Evolutionary conservation across 148 eudicot species (phyloP).

Genomic region (Heliosperma pusillum): DNA sequence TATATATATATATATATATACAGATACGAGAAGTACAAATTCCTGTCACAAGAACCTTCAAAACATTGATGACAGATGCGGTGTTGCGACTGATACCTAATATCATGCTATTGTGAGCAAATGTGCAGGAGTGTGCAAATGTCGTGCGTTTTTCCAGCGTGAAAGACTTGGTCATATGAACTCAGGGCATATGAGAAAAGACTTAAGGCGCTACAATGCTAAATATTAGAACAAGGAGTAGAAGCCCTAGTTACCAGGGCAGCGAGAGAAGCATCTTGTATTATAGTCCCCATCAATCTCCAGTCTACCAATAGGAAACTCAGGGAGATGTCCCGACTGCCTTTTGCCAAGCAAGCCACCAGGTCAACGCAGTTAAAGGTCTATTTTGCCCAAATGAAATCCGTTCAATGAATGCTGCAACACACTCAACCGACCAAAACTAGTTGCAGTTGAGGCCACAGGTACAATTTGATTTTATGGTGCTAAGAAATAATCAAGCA

Average conservation of each 20-base stretch:
- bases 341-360: constrained; percentile 97
- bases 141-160: background rate
- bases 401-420: constrained; percentile 76
- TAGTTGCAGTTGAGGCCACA: constrained; percentile 47
- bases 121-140: background rate
- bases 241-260: constrained; percentile 54
- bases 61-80: too few species aligned
- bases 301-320: constrained; percentile 82
- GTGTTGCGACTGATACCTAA: background rate
- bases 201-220: background rate
- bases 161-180: background rate
- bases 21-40: too few species aligned
- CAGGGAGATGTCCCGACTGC: constrained; percentile 98
- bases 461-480: too few species aligned
- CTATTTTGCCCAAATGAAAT: constrained; percentile 77
- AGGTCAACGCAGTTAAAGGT: constrained; percentile 85
- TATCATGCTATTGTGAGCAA: background rate
- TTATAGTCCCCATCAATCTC: constrained; percentile 86
- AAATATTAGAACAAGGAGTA: background rate
- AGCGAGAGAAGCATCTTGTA: constrained; percentile 89
- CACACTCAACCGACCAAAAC: constrained; percentile 66
- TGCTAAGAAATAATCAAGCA: too few species aligned
- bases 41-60: too few species aligned
- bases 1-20: too few species aligned
- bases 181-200: background rate